Evolutionary conservation across 371 early-diverging fungal genomes (phyloP).

Genomic region (Syncephalastrum racemosum): DNA sequence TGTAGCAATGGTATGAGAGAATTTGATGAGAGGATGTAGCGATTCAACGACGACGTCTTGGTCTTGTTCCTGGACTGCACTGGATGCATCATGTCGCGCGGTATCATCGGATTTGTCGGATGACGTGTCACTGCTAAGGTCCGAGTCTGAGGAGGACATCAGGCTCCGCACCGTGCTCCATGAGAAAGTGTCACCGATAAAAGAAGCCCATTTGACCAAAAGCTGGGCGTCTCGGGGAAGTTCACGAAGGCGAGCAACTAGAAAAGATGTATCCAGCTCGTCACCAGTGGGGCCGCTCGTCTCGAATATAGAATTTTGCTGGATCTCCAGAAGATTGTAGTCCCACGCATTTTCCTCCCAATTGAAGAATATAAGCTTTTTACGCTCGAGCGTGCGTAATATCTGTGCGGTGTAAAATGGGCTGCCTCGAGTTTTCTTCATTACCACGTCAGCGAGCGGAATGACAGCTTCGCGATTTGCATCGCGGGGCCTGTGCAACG

Average conservation of each 20-base stretch:
- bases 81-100: neutral
- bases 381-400: conserved; percentile 37
- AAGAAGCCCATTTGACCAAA: conserved; percentile 42
- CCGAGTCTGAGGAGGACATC: conserved; percentile 35
- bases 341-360: conserved; percentile 51
- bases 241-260: conserved; percentile 34
- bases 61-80: neutral
- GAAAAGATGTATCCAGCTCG: conserved; percentile 35
- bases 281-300: conserved; percentile 13
- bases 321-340: conserved; percentile 34
- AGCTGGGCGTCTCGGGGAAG: conserved; percentile 35
- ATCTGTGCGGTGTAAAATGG: conserved; percentile 43
- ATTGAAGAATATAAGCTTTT: conserved; percentile 45
- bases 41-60: neutral
- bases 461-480: conserved; percentile 21
- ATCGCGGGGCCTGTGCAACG: conserved; percentile 31
- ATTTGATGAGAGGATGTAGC: conserved; percentile 2
- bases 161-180: conserved; percentile 42
- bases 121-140: conserved; percentile 2
- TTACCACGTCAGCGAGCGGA: conserved; percentile 37
- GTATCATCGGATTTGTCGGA: conserved; percentile 25
- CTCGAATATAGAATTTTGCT: conserved; percentile 11
- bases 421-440: conserved; percentile 40
- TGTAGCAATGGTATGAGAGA: neutral
- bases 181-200: conserved; percentile 45